Evolutionary conservation across 176 grass and related monocot species (phyloP).

Genomic region (Paspalum notatum): DNA sequence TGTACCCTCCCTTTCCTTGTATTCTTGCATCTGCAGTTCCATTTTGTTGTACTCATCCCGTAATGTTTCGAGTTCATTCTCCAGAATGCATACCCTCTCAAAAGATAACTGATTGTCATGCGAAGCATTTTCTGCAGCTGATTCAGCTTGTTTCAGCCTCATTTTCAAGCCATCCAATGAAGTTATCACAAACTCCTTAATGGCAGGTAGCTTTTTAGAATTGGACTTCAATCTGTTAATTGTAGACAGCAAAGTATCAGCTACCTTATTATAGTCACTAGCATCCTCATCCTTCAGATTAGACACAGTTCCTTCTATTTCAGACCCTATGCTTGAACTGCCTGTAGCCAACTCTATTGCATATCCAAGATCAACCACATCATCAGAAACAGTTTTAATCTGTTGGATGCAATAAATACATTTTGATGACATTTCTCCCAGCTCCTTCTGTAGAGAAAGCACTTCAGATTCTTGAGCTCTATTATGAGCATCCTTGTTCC

Average conservation of each 20-base stretch:
- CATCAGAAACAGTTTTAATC: conserved; percentile 49
- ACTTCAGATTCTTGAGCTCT: conserved; percentile 70
- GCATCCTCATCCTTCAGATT: conserved; percentile 46
- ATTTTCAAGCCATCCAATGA: conserved; percentile 56
- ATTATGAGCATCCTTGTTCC: conserved; percentile 56
- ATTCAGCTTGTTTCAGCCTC: conserved; percentile 68
- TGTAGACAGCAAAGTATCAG: conserved; percentile 54
- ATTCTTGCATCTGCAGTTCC: conserved; percentile 64
- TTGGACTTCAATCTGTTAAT: conserved; percentile 49
- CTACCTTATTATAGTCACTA: conserved; percentile 45
- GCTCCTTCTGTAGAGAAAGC: conserved; percentile 53
- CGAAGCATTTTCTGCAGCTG: conserved; percentile 62
- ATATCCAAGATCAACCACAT: conserved; percentile 43
- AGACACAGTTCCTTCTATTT: conserved; percentile 40
- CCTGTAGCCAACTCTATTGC: conserved; percentile 47
- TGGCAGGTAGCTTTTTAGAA: conserved; percentile 36
- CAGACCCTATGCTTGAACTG: conserved; percentile 41
- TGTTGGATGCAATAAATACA: conserved; percentile 61
- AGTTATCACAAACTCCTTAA: conserved; percentile 47
- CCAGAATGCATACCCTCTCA: conserved; percentile 66
- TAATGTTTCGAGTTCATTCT: conserved; percentile 68
- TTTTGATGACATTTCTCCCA: conserved; percentile 61
- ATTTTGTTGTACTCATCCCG: conserved; percentile 61
- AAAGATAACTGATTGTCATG: conserved; percentile 53
- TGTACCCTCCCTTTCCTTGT: conserved; percentile 56